Evolutionary conservation across 1,284 basidiomycete genomes (phyloP).

Genomic region (Coniferiporia sulphurascens): DNA sequence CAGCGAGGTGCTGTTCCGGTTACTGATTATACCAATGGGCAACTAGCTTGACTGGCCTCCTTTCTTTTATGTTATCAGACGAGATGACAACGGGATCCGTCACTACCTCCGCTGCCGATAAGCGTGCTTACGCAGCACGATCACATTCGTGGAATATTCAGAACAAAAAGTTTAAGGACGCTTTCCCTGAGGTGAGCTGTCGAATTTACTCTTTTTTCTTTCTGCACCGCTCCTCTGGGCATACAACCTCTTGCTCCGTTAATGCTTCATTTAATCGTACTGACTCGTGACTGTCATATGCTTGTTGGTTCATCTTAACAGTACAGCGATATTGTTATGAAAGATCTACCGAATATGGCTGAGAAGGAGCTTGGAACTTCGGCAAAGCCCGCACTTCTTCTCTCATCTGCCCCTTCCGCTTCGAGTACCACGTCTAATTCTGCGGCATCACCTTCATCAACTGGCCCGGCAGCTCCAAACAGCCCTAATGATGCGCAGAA

Average conservation of each 20-base stretch:
- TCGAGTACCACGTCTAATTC: slow-evolving; percentile 19
- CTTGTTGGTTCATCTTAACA: slow-evolving; percentile 31
- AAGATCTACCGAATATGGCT: slow-evolving; percentile 86
- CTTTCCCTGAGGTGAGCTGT: slow-evolving; percentile 74
- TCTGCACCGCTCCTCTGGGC: neutral
- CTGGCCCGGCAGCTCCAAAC: neutral
- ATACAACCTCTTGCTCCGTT: slow-evolving; percentile 16
- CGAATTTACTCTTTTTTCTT: slow-evolving; percentile 7
- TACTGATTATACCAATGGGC: neutral
- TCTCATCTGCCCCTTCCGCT: slow-evolving; percentile 23
- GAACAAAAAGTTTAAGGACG: slow-evolving; percentile 78
- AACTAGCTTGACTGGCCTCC: slow-evolving; percentile 82
- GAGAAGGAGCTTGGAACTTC: slow-evolving; percentile 59
- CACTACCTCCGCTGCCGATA: slow-evolving; percentile 76
- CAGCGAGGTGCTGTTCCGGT: neutral
- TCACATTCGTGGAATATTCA: slow-evolving; percentile 84
- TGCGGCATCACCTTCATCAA: slow-evolving; percentile 1
- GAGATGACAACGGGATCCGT: slow-evolving; percentile 96
- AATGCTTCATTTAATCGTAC: slow-evolving; percentile 2
- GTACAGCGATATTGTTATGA: slow-evolving; percentile 64
- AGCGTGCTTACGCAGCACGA: slow-evolving; percentile 68
- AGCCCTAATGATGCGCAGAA: slow-evolving; percentile 5
- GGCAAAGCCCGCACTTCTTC: slow-evolving; percentile 25
- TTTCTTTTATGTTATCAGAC: slow-evolving; percentile 95
- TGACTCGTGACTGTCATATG: slow-evolving; percentile 13